phyloP scores from a whole-genome alignment of 352 stramenopile genomes.

The Globisporangium spinosum region DNA sequence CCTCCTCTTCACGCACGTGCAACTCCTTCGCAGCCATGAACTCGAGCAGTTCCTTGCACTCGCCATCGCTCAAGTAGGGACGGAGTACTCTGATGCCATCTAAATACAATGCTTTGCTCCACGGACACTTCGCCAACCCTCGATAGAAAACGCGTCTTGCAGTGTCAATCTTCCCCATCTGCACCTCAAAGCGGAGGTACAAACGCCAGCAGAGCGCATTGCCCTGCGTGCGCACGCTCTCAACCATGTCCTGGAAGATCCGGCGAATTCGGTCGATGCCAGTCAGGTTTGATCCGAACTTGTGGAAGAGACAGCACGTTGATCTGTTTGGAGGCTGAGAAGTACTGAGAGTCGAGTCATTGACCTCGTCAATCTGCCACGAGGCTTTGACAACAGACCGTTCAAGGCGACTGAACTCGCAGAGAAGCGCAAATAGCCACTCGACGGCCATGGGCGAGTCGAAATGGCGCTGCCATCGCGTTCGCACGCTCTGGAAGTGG shows the following conservation, averaged over 20 bases:
- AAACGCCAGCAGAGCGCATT: slow-evolving; percentile 64
- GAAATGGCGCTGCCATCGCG: slow-evolving; percentile 44
- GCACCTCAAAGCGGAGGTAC: slow-evolving; percentile 76
- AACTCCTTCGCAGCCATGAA: slow-evolving; percentile 77
- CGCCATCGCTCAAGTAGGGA: slow-evolving; percentile 52
- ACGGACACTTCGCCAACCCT: slow-evolving; percentile 61
- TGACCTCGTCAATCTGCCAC: slow-evolving; percentile 3
- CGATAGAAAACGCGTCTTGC: slow-evolving; percentile 77
- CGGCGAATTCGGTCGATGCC: slow-evolving; percentile 51
- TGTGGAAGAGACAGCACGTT: slow-evolving; percentile 65
- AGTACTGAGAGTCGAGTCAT: neutral
- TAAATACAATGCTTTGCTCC: slow-evolving; percentile 77
- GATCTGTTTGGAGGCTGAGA: neutral
- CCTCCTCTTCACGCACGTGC: slow-evolving; percentile 38
- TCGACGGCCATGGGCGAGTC: slow-evolving; percentile 64
- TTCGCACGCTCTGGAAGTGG: slow-evolving; percentile 47
- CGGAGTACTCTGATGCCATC: slow-evolving; percentile 60
- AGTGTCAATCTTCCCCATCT: slow-evolving; percentile 58
- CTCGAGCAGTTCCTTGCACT: slow-evolving; percentile 60
- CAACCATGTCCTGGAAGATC: slow-evolving; percentile 67
- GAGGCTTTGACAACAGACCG: slow-evolving; percentile 23
- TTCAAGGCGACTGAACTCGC: slow-evolving; percentile 58
- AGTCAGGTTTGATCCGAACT: slow-evolving; percentile 54
- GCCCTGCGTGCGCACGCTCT: slow-evolving; percentile 41
- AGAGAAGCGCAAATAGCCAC: slow-evolving; percentile 73